Base-by-base conservation (phyloP, 116 monocot genomes). In the Trichopus zeylanicus region DNA sequence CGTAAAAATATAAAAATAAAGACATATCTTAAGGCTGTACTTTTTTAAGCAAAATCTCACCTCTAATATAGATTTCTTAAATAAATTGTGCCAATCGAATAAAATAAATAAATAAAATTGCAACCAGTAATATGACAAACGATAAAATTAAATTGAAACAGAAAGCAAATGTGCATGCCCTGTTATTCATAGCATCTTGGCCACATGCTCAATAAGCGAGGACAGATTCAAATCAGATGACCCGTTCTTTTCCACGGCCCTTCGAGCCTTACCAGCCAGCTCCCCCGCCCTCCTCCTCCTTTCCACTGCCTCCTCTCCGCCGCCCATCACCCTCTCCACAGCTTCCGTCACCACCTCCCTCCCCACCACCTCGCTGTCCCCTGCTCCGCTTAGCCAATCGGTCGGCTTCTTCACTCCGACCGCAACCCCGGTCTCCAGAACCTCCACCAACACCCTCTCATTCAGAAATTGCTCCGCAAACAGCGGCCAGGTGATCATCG, bases 391-490 rank as follows among this genome's bases (percentile, higher is more conserved):
- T 22, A 25, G 3, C 51, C 16, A 23, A 3, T 23, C 51, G 22
- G 5, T 46, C 15, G 51, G 51, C 5, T 2, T 22, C 51, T 51
- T 25, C 2, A 61, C 61, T 4, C 48, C 31, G 2, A 62, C 22
- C 31, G 23, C 5, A 11, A 62, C 62, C 5, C 62, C 62, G 23
- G 22, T 31, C 19, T 31, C 2, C 21, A 51, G 51, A 6, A 62
- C 48, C 16, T 62, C 62, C 21, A 62, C 62, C 1, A 51, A 9
- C 48, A 62, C 1, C 31, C 29, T 62, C 49, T 62, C 48, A 23
- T 62, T 62, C 5, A 32, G 25, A 31, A 51, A 62, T 31, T 62
- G 62, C 29, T 62, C 62, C 7, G 28, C n/a, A 49, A 62, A 62
- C 4, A 26, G 30, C 7, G 62, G 62, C 62, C 62, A 62, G 11